A percentile compares a stretch with the other conserved stretches of the same genome.
These are phyloP conservation scores for Daedalea quercina DNA, from an alignment of 768 basidiomycete genomes.

Conservation along the genomic window DNA sequence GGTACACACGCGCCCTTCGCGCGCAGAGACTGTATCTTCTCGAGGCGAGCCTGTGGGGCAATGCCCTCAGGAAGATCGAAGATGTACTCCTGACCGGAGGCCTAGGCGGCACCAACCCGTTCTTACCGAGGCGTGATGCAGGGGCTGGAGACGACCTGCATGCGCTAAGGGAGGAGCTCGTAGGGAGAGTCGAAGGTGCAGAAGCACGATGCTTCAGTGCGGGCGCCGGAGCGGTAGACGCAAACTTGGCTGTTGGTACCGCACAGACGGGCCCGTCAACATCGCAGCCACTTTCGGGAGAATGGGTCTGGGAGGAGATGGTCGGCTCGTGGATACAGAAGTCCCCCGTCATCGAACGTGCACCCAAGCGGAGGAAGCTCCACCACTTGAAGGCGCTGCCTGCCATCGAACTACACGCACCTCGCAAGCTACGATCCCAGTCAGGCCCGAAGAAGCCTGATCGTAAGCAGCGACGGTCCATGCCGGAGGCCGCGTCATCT, in stretches of 20 bases:
- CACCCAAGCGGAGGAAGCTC: constrained; percentile 5
- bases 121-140: constrained; percentile 4
- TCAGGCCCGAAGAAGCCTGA: neutral
- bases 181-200: constrained; percentile 43
- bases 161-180: constrained; percentile 32
- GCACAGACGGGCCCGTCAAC: neutral
- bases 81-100: constrained; percentile 17
- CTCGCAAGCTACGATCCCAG: neutral
- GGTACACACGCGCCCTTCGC: constrained; percentile 25
- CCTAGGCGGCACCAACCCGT: neutral
- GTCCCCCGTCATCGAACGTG: constrained; percentile 19
- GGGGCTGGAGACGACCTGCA: constrained; percentile 18
- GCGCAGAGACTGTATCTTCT: constrained; percentile 30
- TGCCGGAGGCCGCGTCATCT: neutral
- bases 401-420: neutral
- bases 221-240: neutral
- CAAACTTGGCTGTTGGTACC: neutral
- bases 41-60: constrained; percentile 48
- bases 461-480: neutral
- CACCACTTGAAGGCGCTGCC: neutral
- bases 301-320: constrained; percentile 45
- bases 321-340: constrained; percentile 39
- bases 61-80: constrained; percentile 42
- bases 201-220: constrained; percentile 41
- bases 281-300: constrained; percentile 7